A percentile compares a stretch with the other conserved stretches of the same genome.
Evolutionary conservation across 208 protist species (phyloP).

Genomic region (Acanthamoeba divionensis): DNA sequence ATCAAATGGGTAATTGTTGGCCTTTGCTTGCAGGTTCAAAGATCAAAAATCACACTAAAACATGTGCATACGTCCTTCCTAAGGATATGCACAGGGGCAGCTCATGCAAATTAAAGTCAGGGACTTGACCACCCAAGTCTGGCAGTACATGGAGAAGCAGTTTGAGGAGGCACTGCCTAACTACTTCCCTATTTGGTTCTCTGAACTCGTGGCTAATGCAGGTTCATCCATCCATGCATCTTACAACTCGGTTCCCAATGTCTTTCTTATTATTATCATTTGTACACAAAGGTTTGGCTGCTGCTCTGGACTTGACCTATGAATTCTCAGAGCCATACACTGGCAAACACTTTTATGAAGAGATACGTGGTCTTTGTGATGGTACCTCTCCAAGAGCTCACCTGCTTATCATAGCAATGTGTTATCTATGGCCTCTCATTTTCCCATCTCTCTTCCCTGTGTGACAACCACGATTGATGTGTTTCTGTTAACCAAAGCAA

Average conservation of each 20-base stretch:
- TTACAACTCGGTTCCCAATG: not conserved
- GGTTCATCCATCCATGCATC: not conserved
- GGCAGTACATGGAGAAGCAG: conserved; percentile 49
- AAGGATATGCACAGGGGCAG: conserved; percentile 53
- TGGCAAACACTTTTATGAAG: conserved; percentile 37
- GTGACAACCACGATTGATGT: too few relatives aligned
- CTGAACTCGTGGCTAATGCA: conserved; percentile 40
- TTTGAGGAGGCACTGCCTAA: not conserved
- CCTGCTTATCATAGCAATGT: not conserved
- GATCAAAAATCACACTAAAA: not conserved
- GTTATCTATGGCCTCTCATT: not conserved
- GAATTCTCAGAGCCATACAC: conserved; percentile 39
- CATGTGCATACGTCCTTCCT: not conserved
- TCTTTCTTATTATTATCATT: not conserved
- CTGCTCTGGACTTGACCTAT: conserved; percentile 58
- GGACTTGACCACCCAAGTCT: not conserved
- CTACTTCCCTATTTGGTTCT: not conserved
- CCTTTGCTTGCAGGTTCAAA: not conserved
- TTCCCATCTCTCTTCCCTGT: too few relatives aligned
- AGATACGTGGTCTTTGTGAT: conserved; percentile 60
- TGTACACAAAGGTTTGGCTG: not conserved
- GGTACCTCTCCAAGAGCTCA: too few relatives aligned
- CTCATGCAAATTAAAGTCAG: conserved; percentile 41
- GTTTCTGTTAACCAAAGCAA: not conserved
- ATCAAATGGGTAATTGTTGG: not conserved